Evolutionary conservation across 2,329 filamentous ascomycete genomes (phyloP).

Genomic region (Verticillium dahliae): DNA sequence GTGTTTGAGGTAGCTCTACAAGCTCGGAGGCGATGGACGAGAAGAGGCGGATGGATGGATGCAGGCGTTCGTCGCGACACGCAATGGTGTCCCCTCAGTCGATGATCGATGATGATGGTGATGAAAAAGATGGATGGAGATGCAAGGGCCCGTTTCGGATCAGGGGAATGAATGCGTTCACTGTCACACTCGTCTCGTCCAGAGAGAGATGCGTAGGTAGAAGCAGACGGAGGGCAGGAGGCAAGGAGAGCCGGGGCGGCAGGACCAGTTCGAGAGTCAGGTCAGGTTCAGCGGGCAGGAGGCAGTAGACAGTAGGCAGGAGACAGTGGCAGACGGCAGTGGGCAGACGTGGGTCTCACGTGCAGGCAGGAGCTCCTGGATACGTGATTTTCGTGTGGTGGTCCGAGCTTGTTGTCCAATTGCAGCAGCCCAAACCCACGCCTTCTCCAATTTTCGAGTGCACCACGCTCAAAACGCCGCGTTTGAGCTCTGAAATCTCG

Average conservation of each 20-base stretch:
- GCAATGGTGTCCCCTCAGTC: neutral
- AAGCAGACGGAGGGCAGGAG: neutral
- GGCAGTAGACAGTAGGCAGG: too few relatives aligned
- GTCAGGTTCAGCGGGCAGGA: neutral
- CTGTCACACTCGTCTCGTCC: neutral
- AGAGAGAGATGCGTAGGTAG: neutral
- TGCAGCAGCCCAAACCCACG: neutral
- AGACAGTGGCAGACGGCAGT: neutral
- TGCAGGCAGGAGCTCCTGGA: slow-evolving; percentile 5
- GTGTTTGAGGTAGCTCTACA: neutral
- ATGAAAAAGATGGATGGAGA: neutral
- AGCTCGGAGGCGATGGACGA: neutral
- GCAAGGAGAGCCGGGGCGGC: slow-evolving; percentile 4
- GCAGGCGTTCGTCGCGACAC: neutral
- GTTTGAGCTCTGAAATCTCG: neutral
- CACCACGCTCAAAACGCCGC: neutral
- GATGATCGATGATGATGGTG: neutral
- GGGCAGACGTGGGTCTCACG: slow-evolving; percentile 12
- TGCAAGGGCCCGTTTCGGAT: neutral
- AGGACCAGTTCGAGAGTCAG: neutral
- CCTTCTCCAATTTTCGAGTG: slow-evolving; percentile 3
- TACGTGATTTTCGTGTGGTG: neutral
- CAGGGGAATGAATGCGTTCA: neutral
- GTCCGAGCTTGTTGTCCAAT: slow-evolving; percentile 2
- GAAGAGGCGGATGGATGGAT: neutral